Evolutionary conservation across 2,329 filamentous ascomycete genomes (phyloP).

Genomic region (Claviceps africana): DNA sequence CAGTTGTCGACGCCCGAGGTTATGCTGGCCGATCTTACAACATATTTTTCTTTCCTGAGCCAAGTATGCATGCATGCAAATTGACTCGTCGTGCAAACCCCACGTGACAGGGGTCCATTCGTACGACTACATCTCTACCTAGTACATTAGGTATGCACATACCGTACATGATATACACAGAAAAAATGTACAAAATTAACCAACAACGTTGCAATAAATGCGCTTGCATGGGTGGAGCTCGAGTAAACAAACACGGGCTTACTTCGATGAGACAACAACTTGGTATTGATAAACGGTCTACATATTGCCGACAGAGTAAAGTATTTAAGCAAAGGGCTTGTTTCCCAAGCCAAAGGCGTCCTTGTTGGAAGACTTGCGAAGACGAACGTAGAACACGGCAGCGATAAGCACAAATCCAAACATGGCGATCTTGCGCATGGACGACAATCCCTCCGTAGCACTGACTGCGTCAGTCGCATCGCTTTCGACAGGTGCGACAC

Average conservation of each 20-base stretch:
- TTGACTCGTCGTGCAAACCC: neutral
- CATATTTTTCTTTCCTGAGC: conserved; percentile 14
- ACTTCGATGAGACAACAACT: neutral
- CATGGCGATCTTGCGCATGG: conserved; percentile 36
- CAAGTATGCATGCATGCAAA: neutral
- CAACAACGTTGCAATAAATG: neutral
- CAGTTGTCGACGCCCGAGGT: neutral
- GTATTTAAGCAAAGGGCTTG: conserved; percentile 28
- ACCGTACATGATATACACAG: no score
- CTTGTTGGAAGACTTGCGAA: conserved; percentile 19
- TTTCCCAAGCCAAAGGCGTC: conserved; percentile 21
- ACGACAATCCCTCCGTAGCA: conserved; percentile 14
- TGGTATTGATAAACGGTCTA: conserved; percentile 5
- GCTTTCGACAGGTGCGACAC: conserved; percentile 7
- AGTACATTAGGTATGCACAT: neutral
- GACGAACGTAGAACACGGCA: conserved; percentile 30
- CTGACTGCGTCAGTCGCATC: conserved; percentile 1
- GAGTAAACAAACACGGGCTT: neutral
- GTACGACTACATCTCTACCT: neutral
- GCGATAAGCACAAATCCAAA: conserved; percentile 33
- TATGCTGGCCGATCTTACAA: conserved; percentile 13
- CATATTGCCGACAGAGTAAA: neutral
- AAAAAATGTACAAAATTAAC: neutral
- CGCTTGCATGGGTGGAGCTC: neutral
- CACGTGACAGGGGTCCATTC: conserved; percentile 7